phyloP scores from a whole-genome alignment of 2,329 filamentous ascomycete species.

The Hypomyces rosellus region DNA sequence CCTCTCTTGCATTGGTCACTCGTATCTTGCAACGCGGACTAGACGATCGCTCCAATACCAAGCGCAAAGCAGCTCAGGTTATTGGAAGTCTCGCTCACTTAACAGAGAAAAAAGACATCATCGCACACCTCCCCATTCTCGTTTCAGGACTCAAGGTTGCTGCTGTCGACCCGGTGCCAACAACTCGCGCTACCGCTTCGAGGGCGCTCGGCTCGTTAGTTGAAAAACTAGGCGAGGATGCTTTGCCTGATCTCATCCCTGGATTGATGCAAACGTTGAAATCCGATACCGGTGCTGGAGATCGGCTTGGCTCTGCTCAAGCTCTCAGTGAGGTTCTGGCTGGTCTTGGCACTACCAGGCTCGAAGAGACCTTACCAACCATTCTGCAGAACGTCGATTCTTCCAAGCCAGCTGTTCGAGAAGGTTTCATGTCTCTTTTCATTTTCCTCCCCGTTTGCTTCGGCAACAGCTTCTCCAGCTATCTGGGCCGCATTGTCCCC shows the following conservation, averaged over 20 bases:
- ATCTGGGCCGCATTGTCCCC: constrained; percentile 91
- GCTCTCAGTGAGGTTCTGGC: constrained; percentile 94
- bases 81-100: constrained; percentile 96
- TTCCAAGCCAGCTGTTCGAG: constrained; percentile 80
- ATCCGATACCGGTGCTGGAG: constrained; percentile 92
- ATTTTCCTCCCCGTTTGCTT: constrained; percentile 99
- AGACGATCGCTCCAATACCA: constrained; percentile 85
- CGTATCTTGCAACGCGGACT: constrained; percentile 92
- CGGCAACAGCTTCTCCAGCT: constrained; percentile 95
- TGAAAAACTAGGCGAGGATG: constrained; percentile 95
- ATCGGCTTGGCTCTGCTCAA: constrained; percentile 91
- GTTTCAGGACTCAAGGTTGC: constrained; percentile 85
- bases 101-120: constrained; percentile 90
- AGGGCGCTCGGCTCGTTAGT: constrained; percentile 94
- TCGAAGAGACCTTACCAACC: constrained; percentile 93
- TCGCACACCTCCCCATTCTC: constrained; percentile 83
- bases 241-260: constrained; percentile 92
- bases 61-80: constrained; percentile 93
- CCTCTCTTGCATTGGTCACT: constrained; percentile 88
- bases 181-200: constrained; percentile 90
- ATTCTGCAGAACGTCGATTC: constrained; percentile 95
- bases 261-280: constrained; percentile 97
- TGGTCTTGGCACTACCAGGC: constrained; percentile 80
- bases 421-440: constrained; percentile 99
- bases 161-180: constrained; percentile 91